A percentile compares a stretch with the other conserved stretches of the same genome.
Conservation (phyloP, 768 basidiomycete species). For the Lactarius akahatsu region DNA sequence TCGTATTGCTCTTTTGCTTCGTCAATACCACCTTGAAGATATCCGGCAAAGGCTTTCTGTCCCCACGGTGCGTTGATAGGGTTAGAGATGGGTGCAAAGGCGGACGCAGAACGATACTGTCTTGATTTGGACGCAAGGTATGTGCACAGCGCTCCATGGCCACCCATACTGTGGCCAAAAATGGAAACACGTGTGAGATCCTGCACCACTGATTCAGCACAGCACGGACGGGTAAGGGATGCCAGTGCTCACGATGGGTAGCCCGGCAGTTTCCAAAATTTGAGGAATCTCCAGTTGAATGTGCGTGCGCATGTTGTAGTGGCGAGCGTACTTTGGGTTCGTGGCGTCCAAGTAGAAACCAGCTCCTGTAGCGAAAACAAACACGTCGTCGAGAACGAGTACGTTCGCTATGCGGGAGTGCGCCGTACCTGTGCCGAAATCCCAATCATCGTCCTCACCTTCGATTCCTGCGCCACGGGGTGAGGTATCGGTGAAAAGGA, state of each 20-base stretch:
- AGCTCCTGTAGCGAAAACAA: slow-evolving; percentile 47
- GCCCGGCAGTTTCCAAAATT: slow-evolving; percentile 65
- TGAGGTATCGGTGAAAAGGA: slow-evolving; percentile 95
- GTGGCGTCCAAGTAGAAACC: slow-evolving; percentile 97
- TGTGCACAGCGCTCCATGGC: slow-evolving; percentile 89
- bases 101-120: slow-evolving; percentile 83
- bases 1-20: slow-evolving; percentile 79
- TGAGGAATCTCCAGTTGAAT: slow-evolving; percentile 82
- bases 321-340: slow-evolving; percentile 60
- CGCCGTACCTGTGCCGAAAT: slow-evolving; percentile 76
- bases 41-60: slow-evolving; percentile 84
- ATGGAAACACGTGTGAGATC: slow-evolving; percentile 84
- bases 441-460: slow-evolving; percentile 81
- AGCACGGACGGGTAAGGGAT: slow-evolving; percentile 1
- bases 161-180: slow-evolving; percentile 97
- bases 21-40: slow-evolving; percentile 70
- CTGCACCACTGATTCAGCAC: slow-evolving; percentile 39
- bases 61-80: slow-evolving; percentile 90
- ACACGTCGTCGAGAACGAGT: slow-evolving; percentile 3
- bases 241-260: slow-evolving; percentile 64
- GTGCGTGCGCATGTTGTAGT: slow-evolving; percentile 90
- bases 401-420: not conserved
- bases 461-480: slow-evolving; percentile 88
- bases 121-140: slow-evolving; percentile 75
- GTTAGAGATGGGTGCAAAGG: slow-evolving; percentile 85